phyloP scores from a whole-genome alignment of 108 stramenopile genomes.

The Heterococcus sp. region DNA sequence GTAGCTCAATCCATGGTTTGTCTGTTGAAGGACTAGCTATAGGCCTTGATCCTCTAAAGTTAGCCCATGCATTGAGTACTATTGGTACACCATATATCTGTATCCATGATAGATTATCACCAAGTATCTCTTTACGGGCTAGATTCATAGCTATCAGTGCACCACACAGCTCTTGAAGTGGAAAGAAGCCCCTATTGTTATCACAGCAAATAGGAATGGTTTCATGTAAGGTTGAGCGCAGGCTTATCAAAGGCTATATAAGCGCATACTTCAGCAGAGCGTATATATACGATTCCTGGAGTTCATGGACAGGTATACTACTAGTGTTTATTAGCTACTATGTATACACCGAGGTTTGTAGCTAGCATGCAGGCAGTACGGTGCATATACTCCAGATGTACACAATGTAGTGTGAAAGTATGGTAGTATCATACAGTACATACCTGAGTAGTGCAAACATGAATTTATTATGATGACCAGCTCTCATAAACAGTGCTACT shows the following conservation, averaged over 20 bases:
- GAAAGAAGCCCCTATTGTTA: slow-evolving; percentile 84
- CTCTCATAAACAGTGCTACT: slow-evolving; percentile 34
- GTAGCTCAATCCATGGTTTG: slow-evolving; percentile 84
- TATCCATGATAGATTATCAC: slow-evolving; percentile 6
- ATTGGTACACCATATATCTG: slow-evolving; percentile 60
- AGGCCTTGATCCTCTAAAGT: slow-evolving; percentile 69
- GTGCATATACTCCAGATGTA: neutral
- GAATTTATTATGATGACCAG: slow-evolving; percentile 27
- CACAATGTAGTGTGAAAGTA: too few relatives aligned
- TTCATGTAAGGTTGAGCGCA: too few relatives aligned
- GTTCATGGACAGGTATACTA: neutral
- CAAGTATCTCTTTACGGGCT: slow-evolving; percentile 62
- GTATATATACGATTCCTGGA: neutral
- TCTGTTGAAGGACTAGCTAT: slow-evolving; percentile 86
- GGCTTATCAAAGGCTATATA: too few relatives aligned
- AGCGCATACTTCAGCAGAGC: neutral
- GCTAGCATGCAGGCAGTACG: neutral
- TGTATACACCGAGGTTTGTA: neutral
- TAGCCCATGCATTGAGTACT: slow-evolving; percentile 81
- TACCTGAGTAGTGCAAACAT: slow-evolving; percentile 39
- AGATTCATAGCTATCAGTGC: slow-evolving; percentile 82
- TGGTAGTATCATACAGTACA: neutral
- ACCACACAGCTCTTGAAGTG: slow-evolving; percentile 88
- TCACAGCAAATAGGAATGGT: too few relatives aligned
- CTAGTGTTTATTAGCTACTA: too few relatives aligned